Evolutionary conservation across 345 rosid species (phyloP), one percentile per base, ranked within the genome.

Genomic region (Dipteronia sinensis): DNA sequence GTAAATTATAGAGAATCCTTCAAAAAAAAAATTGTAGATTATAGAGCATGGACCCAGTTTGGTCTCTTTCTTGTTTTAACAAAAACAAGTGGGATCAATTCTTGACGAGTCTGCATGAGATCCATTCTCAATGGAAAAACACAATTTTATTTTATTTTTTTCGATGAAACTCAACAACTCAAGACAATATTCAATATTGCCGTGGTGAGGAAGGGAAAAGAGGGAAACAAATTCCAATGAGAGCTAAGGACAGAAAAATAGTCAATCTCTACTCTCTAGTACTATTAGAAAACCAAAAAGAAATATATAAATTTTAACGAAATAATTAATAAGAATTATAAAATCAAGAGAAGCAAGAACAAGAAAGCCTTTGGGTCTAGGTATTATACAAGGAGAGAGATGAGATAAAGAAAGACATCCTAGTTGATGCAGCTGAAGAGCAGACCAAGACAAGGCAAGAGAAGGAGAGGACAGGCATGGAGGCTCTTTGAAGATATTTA

Each of bases 401-500:
- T 1, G n/a, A 19, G 12, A 16, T 8, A 17, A 59, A 6, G 20
- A 58, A 8, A 69, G 69, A 69, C 76, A 68, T 69, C 44, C 61
- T 56, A 72, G 51, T 74, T 15, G 73, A 22, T 56, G 82, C 27
- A 58, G 12, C 64, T 31, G 2, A 49, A 40, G 69, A 10, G 51
- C 58, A 53, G 58, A 12, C 49, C 49, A 46, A 42, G 46, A 46
- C 38, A 69, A 53, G 77, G 74, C 80, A 73, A 59, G 66, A 77
- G 31, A 61, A 40, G 67, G 77, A 78, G 82, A 76, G 82, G 78
- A 78, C 83, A 76, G 82, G 82, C 77, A 80, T 66, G 80, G 79
- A 82, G 76, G 78, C 47, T 74, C 61, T 38, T 59, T 10, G 70
- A 25, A 77, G 65, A 49, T 65, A 58, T 69, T 70, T 67, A 44